Base-by-base conservation (phyloP, 768 basidiomycete species). In the Suillus decipiens region DNA sequence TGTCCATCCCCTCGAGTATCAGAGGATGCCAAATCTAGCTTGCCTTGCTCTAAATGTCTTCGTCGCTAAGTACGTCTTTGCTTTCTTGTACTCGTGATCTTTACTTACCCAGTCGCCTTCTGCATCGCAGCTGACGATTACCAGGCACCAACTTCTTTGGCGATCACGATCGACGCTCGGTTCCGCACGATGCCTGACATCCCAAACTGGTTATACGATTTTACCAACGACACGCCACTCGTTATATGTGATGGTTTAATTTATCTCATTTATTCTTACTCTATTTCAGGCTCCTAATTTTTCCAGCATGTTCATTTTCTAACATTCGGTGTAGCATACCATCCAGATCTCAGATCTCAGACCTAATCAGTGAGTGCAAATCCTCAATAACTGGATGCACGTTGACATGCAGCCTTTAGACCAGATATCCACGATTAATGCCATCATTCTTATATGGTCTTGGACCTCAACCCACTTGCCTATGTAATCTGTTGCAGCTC, bases 41-140 rank as follows among this genome's bases (percentile, higher is more conserved):
- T 62, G 8, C 68, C 63, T n/a, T 73, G 73, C 45, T 0, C 2
- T 2, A 9, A 0, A 7, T 74, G 73, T 33, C 2, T 0, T 5
- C 37, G 14, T 31, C 28, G 28, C 50, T 69, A 59, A 58, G 64
- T 66, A 47, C 41, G 64, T 58, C 39, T 31, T 45, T 33, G 14
- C 19, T 19, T 19, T 28, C 24, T 28, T 28, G 37, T 41, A 17
- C 17, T 28, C 7, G 9, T 41, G 10, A 37, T 37, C 0, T 19
- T 19, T 12, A 28, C 41, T 28, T 10, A 39, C 24, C 1, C 24
- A 41, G 14, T 19, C 24, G 11, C 24, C 10, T 19, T 17, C 10
- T 39, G 24, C 36, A 8, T 57, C 28, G 24, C 37, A 41, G 37
- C 39, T 22, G n/a, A 57, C 24, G 6, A 41, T 28, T 28, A 33